Base-by-base conservation (phyloP, 2,329 filamentous ascomycete species). In the Nothophoma quercina region DNA sequence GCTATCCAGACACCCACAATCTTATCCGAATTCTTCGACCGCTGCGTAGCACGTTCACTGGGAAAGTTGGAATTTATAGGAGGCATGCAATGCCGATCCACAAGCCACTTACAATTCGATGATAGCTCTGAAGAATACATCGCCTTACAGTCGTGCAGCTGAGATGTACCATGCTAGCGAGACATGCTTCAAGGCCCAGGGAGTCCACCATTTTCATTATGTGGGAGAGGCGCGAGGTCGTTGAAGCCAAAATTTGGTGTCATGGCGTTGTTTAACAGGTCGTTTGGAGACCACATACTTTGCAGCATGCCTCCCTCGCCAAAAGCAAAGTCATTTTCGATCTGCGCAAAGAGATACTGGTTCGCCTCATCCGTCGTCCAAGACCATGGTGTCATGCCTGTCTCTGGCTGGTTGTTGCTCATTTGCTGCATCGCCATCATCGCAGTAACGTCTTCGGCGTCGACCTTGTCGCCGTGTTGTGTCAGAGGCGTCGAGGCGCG, bases 251-350 rank as follows among this genome's bases (percentile, higher is more conserved):
- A 59, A n/a, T 62, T 55, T 2, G 60, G 53, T 10, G 60, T 56
- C 19, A 50, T 21, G 6, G 44, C 51, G 8, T 40, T 53, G 25
- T 30, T 47, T 8, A 63, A 16, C 2, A 63, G n/a, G 9, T 64
- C 62, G 7, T 57, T 56, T 4, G 63, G 60, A 29, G 52, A 60
- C 60, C 63, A 63, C n/a, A n/a, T n/a, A n/a, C n/a, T n/a, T 26
- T 62, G 56, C 22, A 65, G 53, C 42, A 64, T 56, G 3, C 64
- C 60, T 2, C 65, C 65, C 29, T 70, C 64, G 4, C 67, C 65
- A 41, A 69, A 70, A 1, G 64, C 64, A 49, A 69, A 68, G 36
- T 68, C 64, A 5, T 64, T 70, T 35, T 70, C 66, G 8, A 70
- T 70, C 21, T 70, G 67, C 28, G 60, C 64, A 42, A 69, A 70